phyloP scores from a whole-genome alignment of 2,329 filamentous ascomycete genomes.

The Microcyclospora tardicrescens region DNA sequence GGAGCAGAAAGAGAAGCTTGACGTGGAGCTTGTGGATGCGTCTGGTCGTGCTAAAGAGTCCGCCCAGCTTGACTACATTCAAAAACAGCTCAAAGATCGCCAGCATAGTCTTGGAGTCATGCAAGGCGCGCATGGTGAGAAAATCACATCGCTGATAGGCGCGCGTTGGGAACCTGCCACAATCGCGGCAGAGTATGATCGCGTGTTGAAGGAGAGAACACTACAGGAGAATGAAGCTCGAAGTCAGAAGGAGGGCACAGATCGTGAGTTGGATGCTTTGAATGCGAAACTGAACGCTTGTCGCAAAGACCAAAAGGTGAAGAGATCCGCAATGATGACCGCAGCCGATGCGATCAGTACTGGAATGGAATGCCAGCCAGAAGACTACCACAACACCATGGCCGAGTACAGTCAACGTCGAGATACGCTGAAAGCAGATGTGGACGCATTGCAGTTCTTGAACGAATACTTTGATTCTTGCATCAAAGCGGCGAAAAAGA shows the following conservation, averaged over 20 bases:
- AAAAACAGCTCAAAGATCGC: slow-evolving; percentile 63
- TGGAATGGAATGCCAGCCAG: slow-evolving; percentile 33
- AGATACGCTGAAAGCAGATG: slow-evolving; percentile 51
- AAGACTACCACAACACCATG: slow-evolving; percentile 38
- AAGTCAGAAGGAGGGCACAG: slow-evolving; percentile 55
- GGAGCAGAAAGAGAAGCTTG: slow-evolving; percentile 56
- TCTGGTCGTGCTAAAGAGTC: slow-evolving; percentile 70
- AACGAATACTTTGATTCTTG: slow-evolving; percentile 14
- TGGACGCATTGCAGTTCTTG: slow-evolving; percentile 11
- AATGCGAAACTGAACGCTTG: slow-evolving; percentile 58
- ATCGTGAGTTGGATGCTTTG: slow-evolving; percentile 61
- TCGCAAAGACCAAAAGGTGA: slow-evolving; percentile 51
- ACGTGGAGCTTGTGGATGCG: slow-evolving; percentile 69
- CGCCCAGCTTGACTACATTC: slow-evolving; percentile 70
- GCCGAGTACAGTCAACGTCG: slow-evolving; percentile 29
- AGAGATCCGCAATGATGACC: slow-evolving; percentile 45
- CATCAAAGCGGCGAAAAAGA: slow-evolving; percentile 41
- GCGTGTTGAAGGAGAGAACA: slow-evolving; percentile 44
- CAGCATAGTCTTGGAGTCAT: slow-evolving; percentile 67
- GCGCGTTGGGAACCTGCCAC: slow-evolving; percentile 54
- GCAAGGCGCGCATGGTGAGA: slow-evolving; percentile 57
- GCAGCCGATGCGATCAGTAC: slow-evolving; percentile 41
- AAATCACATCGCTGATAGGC: slow-evolving; percentile 53
- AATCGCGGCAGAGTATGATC: slow-evolving; percentile 59
- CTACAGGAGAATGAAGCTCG: slow-evolving; percentile 51